Conservation (phyloP, 2,329 filamentous ascomycete genomes). For the Beauveria pseudobassiana region DNA sequence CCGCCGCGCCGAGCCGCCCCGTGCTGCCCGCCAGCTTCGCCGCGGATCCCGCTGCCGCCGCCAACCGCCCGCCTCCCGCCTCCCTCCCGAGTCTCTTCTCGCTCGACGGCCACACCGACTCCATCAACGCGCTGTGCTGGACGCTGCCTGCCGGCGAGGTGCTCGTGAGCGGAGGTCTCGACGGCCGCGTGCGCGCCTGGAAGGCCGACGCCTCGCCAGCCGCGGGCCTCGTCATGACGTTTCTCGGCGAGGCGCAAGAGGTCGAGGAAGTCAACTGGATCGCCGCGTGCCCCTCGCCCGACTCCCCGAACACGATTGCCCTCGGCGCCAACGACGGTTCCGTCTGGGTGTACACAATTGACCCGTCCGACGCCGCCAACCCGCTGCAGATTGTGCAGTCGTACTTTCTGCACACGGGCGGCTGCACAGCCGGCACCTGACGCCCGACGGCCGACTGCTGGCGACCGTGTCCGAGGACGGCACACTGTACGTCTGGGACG, state of each 20-base stretch:
- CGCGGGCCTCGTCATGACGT: constrained; percentile 44
- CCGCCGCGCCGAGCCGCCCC: constrained; percentile 52
- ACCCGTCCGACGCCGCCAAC: constrained; percentile 49
- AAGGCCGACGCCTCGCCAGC: constrained; percentile 37
- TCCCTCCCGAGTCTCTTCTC: constrained; percentile 60
- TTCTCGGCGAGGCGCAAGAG: constrained; percentile 73
- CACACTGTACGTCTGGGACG: constrained; percentile 87
- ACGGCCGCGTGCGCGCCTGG: constrained; percentile 73
- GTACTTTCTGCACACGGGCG: constrained; percentile 81
- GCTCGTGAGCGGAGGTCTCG: constrained; percentile 78
- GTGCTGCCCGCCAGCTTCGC: constrained; percentile 72
- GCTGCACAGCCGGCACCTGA: constrained; percentile 88
- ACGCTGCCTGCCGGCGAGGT: constrained; percentile 78
- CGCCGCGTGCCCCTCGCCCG: constrained; percentile 60
- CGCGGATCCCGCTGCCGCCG: constrained; percentile 51
- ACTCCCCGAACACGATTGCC: constrained; percentile 73
- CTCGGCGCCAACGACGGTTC: constrained; percentile 85
- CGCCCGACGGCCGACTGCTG: constrained; percentile 75
- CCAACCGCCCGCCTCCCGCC: constrained; percentile 43
- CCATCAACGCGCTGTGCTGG: constrained; percentile 79
- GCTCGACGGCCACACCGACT: constrained; percentile 87
- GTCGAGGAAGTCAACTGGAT: constrained; percentile 96
- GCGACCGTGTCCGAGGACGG: constrained; percentile 85
- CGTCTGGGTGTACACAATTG: constrained; percentile 92
- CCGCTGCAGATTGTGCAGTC: constrained; percentile 78